Percentiles rank a stretch among this genome's conserved stretches.
Conservation (phyloP, 2,329 filamentous ascomycete genomes). For the Clathrospora elynae region DNA sequence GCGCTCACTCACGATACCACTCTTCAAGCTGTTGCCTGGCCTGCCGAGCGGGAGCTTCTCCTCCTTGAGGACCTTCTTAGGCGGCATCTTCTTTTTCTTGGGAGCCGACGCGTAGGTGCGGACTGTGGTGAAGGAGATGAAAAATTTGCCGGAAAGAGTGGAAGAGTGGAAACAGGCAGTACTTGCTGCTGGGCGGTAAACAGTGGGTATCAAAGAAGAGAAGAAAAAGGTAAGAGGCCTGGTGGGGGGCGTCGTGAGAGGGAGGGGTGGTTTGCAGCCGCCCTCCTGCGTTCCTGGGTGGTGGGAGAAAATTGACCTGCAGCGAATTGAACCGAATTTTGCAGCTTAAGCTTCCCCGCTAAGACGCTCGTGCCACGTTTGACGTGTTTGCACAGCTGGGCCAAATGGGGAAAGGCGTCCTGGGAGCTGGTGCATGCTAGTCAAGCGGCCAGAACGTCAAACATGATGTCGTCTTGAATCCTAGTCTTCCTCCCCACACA, state of each 20-base stretch:
- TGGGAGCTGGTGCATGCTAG: slow-evolving; percentile 10
- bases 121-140: slow-evolving; percentile 52
- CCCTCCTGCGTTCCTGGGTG: slow-evolving; percentile 19
- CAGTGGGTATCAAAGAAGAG: slow-evolving; percentile 58
- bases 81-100: slow-evolving; percentile 80
- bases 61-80: slow-evolving; percentile 89
- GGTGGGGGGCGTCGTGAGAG: slow-evolving; percentile 44
- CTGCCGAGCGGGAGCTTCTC: slow-evolving; percentile 96
- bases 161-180: slow-evolving; percentile 52
- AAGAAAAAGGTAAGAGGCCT: slow-evolving; percentile 54
- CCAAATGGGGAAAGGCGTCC: slow-evolving; percentile 19
- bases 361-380: slow-evolving; percentile 8
- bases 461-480: slow-evolving; percentile 11
- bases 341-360: slow-evolving; percentile 17
- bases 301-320: slow-evolving; percentile 14
- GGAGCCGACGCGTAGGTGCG: slow-evolving; percentile 62
- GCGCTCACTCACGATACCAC: slow-evolving; percentile 87
- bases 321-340: slow-evolving; percentile 23
- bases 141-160: slow-evolving; percentile 27
- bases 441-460: slow-evolving; percentile 11
- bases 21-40: slow-evolving; percentile 98
- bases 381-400: slow-evolving; percentile 9
- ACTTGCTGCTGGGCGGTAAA: slow-evolving; percentile 56
- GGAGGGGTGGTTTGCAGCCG: slow-evolving; percentile 18
- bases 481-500: slow-evolving; percentile 6